These are phyloP conservation scores for Salvia sclarea DNA, from an alignment of 305 asterid species.

Conservation along the genomic window DNA sequence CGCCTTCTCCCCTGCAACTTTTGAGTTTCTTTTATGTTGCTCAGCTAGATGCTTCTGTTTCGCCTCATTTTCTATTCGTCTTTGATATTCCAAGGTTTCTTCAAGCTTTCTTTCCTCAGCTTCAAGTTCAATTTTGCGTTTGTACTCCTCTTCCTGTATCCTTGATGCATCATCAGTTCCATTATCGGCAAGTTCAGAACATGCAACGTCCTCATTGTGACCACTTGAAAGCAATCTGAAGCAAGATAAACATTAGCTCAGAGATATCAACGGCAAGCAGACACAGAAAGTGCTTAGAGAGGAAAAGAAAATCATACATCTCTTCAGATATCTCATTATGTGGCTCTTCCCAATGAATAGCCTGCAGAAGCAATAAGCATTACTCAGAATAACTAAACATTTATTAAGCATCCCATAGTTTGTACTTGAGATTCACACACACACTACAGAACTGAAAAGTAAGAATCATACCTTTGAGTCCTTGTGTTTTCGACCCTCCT, in stretches of 20 bases:
- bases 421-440: constrained; percentile 22
- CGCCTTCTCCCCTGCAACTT: constrained; percentile 38
- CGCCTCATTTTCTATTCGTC: constrained; percentile 92
- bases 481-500: constrained; percentile 66
- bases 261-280: constrained; percentile 21
- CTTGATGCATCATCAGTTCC: constrained; percentile 48
- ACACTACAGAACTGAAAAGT: constrained; percentile 11
- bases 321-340: constrained; percentile 54
- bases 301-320: constrained; percentile 47
- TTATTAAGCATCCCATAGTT: constrained; percentile 29
- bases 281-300: constrained; percentile 14
- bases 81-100: constrained; percentile 94
- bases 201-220: constrained; percentile 49
- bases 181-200: constrained; percentile 38
- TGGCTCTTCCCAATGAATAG: constrained; percentile 49
- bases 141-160: constrained; percentile 67
- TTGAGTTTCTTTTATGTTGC: constrained; percentile 52
- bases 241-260: constrained; percentile 31
- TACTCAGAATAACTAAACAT: constrained; percentile 22
- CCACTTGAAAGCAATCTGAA: constrained; percentile 62
- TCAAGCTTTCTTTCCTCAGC: constrained; percentile 98
- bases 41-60: constrained; percentile 86
- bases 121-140: constrained; percentile 78
- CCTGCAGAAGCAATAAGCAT: constrained; percentile 52
- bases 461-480: constrained; percentile 69